phyloP scores from a whole-genome alignment of 1,139 yeast genomes.

The Ashbya aceris region DNA sequence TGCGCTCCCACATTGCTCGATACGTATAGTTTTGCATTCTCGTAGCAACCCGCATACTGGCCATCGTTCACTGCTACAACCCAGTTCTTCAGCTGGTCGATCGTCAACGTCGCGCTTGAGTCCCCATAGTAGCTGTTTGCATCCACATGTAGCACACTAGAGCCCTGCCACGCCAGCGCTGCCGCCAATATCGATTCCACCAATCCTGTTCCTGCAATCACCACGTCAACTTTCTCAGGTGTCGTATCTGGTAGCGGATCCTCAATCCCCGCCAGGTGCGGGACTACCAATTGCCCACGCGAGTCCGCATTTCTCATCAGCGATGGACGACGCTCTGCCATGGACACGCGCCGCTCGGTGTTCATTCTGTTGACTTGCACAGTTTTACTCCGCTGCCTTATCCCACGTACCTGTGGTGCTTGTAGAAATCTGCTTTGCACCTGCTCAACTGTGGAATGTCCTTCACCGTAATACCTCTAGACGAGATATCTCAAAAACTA shows the following conservation, averaged over 20 bases:
- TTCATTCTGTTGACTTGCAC: constrained; percentile 15
- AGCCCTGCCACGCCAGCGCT: constrained; percentile 94
- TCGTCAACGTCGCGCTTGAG: constrained; percentile 71
- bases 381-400: no score
- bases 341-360: constrained; percentile 46
- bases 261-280: constrained; percentile 71
- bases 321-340: constrained; percentile 56
- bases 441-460: no score
- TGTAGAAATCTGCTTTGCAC: no score
- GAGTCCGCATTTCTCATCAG: constrained; percentile 21
- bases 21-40: constrained; percentile 62
- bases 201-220: constrained; percentile 87
- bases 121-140: constrained; percentile 81
- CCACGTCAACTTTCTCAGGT: constrained; percentile 71
- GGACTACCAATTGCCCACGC: constrained; percentile 57
- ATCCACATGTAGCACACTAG: constrained; percentile 82
- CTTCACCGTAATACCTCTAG: no score
- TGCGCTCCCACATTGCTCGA: constrained; percentile 41
- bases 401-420: no score
- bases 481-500: no score
- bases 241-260: constrained; percentile 45
- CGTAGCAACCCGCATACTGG: constrained; percentile 30
- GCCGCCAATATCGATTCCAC: constrained; percentile 86
- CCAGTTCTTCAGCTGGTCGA: constrained; percentile 80
- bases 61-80: constrained; percentile 49